phyloP scores from a whole-genome alignment of 768 basidiomycete genomes.

The Agaricus sinodeliciosus region DNA sequence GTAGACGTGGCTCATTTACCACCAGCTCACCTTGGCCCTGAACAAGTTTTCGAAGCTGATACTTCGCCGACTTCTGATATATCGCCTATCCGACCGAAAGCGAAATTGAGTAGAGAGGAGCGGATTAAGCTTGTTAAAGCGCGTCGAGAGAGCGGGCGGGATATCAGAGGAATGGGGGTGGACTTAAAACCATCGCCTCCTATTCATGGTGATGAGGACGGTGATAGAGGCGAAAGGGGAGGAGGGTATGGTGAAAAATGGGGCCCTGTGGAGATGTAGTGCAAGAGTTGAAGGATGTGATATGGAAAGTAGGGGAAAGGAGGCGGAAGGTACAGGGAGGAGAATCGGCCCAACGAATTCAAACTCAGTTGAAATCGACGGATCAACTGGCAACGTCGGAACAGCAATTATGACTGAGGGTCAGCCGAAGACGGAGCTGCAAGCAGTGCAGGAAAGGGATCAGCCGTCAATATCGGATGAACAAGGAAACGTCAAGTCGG shows the following conservation, averaged over 20 bases:
- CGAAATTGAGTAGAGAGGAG: conserved; percentile 68
- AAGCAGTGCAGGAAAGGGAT: neutral
- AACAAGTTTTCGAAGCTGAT: conserved; percentile 82
- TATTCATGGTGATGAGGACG: conserved; percentile 11
- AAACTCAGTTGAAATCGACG: neutral
- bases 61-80: conserved; percentile 26
- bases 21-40: conserved; percentile 57
- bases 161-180: conserved; percentile 14
- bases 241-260: conserved; percentile 36
- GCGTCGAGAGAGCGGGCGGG: conserved; percentile 37
- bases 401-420: neutral
- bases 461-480: neutral
- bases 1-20: conserved; percentile 51
- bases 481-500: neutral
- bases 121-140: conserved; percentile 57
- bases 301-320: conserved; percentile 77
- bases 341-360: neutral
- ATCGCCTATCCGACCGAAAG: conserved; percentile 47
- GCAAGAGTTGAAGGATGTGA: conserved; percentile 80
- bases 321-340: conserved; percentile 41
- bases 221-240: neutral
- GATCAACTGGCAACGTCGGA: neutral
- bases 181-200: conserved; percentile 6
- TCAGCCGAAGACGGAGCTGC: too few relatives aligned
- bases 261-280: conserved; percentile 78